These are phyloP conservation scores for Tarenaya hassleriana DNA, from an alignment of 345 rosid genomes.

Conservation along the genomic window DNA sequence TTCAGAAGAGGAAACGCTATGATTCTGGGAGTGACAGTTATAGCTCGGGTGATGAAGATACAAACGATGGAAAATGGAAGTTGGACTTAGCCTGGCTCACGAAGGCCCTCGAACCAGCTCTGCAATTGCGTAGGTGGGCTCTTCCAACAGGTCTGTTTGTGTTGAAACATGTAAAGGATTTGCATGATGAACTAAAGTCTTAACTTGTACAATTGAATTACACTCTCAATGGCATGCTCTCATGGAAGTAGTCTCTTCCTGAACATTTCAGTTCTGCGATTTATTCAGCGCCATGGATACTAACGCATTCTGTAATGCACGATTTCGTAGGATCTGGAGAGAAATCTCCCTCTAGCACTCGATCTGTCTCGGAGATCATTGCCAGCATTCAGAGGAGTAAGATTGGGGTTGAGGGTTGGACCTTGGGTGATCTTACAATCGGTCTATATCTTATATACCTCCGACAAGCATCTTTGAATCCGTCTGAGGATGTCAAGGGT, in stretches of 20 bases:
- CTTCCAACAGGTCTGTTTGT: constrained; percentile 54
- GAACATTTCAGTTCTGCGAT: constrained; percentile 3
- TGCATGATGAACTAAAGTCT: no score
- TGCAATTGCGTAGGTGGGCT: constrained; percentile 72
- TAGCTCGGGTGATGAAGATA: constrained; percentile 46
- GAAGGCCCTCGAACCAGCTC: constrained; percentile 72
- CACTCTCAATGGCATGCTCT: no score
- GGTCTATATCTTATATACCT: constrained; percentile 88
- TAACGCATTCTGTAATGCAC: constrained; percentile 16
- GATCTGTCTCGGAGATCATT: constrained; percentile 73
- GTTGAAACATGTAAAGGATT: no score
- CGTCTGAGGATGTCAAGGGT: constrained; percentile 67
- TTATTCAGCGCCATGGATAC: constrained; percentile 11
- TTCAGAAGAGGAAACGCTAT: constrained; percentile 20
- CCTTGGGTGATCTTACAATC: constrained; percentile 85
- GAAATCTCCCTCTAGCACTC: constrained; percentile 41
- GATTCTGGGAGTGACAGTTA: constrained; percentile 29
- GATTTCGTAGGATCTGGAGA: constrained; percentile 33
- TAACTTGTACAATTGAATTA: no score
- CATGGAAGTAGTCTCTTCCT: no score
- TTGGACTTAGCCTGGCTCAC: constrained; percentile 76
- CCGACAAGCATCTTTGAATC: constrained; percentile 65
- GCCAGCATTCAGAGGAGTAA: constrained; percentile 85
- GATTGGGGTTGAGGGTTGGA: constrained; percentile 87
- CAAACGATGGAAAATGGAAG: constrained; percentile 52